A percentile compares a stretch with the other conserved stretches of the same genome.
These are phyloP conservation scores for Poa pratensis DNA, from an alignment of 176 grass and related monocot genomes.

Conservation along the genomic window DNA sequence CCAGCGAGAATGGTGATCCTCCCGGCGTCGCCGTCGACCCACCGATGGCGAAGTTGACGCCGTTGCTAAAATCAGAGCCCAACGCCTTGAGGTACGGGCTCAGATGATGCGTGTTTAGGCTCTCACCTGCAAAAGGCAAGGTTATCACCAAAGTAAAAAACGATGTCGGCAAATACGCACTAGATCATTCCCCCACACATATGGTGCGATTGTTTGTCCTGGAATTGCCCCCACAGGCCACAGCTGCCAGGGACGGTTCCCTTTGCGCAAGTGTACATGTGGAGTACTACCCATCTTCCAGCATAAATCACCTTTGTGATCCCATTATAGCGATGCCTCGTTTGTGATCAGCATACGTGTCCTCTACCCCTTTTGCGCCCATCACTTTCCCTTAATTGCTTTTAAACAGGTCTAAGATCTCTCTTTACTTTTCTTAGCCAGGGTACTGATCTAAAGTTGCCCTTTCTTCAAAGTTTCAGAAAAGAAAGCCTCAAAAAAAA, in stretches of 20 bases:
- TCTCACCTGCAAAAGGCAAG: constrained; percentile 47
- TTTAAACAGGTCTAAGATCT: background rate
- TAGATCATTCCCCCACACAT: background rate
- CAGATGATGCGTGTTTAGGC: constrained; percentile 53
- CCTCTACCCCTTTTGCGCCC: background rate
- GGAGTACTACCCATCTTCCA: background rate
- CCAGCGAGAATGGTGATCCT: constrained; percentile 58
- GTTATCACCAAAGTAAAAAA: background rate
- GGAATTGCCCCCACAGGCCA: background rate
- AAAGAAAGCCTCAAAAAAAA: background rate
- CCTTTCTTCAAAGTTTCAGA: constrained; percentile 3
- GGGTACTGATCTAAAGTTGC: background rate
- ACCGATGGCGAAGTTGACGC: constrained; percentile 74
- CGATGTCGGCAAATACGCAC: background rate
- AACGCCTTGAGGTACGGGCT: constrained; percentile 66
- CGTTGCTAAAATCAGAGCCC: constrained; percentile 64
- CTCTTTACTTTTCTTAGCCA: background rate
- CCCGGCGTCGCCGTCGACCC: constrained; percentile 63
- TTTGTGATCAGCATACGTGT: background rate
- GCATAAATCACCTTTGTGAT: constrained; percentile 26
- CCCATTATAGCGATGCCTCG: constrained; percentile 12
- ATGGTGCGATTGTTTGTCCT: background rate
- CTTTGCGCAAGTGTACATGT: background rate
- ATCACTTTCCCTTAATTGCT: background rate
- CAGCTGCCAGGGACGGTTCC: background rate